Evolutionary conservation across 331 rosid genomes (phyloP).

Genomic region (Ulmus americana): DNA sequence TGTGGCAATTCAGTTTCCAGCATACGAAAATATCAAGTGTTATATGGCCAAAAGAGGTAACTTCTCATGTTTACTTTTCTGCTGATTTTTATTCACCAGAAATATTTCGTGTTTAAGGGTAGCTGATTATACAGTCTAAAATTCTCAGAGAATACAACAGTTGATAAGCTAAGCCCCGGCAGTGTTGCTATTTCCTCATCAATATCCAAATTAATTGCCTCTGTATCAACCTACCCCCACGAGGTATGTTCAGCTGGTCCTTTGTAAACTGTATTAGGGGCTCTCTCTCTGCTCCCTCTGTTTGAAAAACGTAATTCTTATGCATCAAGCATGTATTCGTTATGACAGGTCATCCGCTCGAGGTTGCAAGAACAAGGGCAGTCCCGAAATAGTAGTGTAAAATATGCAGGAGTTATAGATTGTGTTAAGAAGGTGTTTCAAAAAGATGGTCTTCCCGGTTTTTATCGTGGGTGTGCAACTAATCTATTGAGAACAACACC

Average conservation of each 20-base stretch:
- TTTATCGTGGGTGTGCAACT: constrained; percentile 84
- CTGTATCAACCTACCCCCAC: constrained; percentile 78
- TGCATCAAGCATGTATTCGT: not conserved
- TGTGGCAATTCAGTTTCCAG: constrained; percentile 93
- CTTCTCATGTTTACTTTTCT: constrained; percentile 19
- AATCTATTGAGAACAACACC: constrained; percentile 88
- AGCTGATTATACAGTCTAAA: constrained; percentile 25
- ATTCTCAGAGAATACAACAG: constrained; percentile 62
- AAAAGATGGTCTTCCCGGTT: constrained; percentile 79
- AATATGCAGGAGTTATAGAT: constrained; percentile 65
- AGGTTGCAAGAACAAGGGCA: constrained; percentile 97
- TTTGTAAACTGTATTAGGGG: constrained; percentile 1
- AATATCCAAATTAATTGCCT: constrained; percentile 69
- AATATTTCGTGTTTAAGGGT: not conserved
- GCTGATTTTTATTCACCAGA: constrained; percentile 1
- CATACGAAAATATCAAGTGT: constrained; percentile 69
- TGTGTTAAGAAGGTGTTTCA: constrained; percentile 70
- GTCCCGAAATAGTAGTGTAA: constrained; percentile 39
- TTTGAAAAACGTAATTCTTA: not conserved
- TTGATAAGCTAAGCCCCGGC: constrained; percentile 63
- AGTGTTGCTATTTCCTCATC: constrained; percentile 73
- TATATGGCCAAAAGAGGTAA: constrained; percentile 69
- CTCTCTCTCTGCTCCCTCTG: not conserved
- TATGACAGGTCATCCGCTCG: constrained; percentile 66
- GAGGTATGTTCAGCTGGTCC: constrained; percentile 43